Conservation (phyloP, 129 eudicot species). For the Logfia minima region DNA sequence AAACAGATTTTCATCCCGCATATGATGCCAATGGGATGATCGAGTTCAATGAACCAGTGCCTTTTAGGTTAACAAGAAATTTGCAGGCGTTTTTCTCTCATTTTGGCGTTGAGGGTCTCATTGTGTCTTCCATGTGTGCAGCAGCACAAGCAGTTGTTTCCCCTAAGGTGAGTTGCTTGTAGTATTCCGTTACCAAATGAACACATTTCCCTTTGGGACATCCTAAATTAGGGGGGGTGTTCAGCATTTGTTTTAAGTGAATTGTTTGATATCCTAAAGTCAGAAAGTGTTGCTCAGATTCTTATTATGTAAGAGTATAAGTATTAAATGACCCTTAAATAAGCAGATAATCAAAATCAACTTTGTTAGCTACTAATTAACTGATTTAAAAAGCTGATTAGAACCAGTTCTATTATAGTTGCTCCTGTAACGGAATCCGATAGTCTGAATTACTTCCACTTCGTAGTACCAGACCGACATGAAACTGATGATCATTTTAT, state of each 20-base stretch:
- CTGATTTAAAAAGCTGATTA: background rate
- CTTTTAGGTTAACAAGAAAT: constrained; percentile 90
- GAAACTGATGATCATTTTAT: background rate
- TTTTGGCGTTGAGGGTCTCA: constrained; percentile 92
- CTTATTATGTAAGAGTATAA: background rate
- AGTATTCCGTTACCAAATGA: background rate
- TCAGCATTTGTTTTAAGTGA: too few species aligned
- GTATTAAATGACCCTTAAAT: background rate
- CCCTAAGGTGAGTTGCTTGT: constrained; percentile 62
- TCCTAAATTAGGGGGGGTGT: background rate
- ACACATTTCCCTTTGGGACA: background rate
- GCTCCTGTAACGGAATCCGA: background rate
- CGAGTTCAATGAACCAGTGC: constrained; percentile 95
- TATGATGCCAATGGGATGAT: constrained; percentile 97
- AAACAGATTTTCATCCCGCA: constrained; percentile 97
- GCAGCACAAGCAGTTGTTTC: constrained; percentile 97
- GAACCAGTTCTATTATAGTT: background rate
- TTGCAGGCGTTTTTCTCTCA: constrained; percentile 92
- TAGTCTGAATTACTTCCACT: background rate
- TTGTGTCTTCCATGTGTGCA: constrained; percentile 95
- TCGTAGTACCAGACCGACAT: background rate
- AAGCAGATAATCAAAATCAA: background rate
- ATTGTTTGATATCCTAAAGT: background rate
- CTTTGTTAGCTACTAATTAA: background rate
- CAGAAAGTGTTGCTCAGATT: background rate